Percentiles rank a stretch among this genome's conserved stretches.
phyloP scores from a whole-genome alignment of 2,329 filamentous ascomycete species.

The Calonectria pseudoturangicola region DNA sequence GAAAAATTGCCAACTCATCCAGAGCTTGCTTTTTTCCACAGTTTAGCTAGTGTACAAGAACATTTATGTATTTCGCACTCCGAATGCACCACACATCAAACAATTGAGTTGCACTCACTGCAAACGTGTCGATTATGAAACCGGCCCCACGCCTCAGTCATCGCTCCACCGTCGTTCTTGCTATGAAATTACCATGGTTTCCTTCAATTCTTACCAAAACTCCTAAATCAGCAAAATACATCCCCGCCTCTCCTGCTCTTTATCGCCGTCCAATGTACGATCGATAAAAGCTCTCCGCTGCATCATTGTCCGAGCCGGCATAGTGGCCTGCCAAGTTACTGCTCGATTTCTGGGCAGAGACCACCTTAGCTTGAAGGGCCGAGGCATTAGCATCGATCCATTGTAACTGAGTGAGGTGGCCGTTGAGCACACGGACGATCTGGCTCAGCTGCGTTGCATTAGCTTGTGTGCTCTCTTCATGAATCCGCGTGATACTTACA shows the following conservation, averaged over 20 bases:
- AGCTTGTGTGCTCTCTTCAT: conserved; percentile 45
- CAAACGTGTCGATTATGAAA: conserved; percentile 24
- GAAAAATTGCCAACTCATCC: conserved; percentile 45
- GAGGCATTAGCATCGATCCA: conserved; percentile 92
- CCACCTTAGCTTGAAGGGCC: conserved; percentile 87
- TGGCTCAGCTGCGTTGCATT: conserved; percentile 82
- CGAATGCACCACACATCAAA: conserved; percentile 42
- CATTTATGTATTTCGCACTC: conserved; percentile 53
- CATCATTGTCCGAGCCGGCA: conserved; percentile 78
- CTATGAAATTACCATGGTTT: conserved; percentile 44
- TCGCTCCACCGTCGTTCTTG: conserved; percentile 41
- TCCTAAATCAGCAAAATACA: conserved; percentile 50
- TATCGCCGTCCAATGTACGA: conserved; percentile 87
- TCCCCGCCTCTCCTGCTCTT: conserved; percentile 46
- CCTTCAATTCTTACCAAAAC: conserved; percentile 48
- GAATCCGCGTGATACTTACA: conserved; percentile 71
- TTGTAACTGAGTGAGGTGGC: conserved; percentile 92
- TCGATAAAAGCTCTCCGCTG: conserved; percentile 91
- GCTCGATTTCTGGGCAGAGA: conserved; percentile 86
- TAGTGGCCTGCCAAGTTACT: conserved; percentile 76
- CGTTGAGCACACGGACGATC: conserved; percentile 96
- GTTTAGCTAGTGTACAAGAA: conserved; percentile 64
- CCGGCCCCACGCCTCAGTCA: conserved; percentile 20
- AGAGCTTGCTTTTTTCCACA: conserved; percentile 52
- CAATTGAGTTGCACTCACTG: conserved; percentile 38